Percentiles rank a stretch among this genome's conserved stretches.
phyloP scores from a whole-genome alignment of 306 rosid species.

The Rosa persica region DNA sequence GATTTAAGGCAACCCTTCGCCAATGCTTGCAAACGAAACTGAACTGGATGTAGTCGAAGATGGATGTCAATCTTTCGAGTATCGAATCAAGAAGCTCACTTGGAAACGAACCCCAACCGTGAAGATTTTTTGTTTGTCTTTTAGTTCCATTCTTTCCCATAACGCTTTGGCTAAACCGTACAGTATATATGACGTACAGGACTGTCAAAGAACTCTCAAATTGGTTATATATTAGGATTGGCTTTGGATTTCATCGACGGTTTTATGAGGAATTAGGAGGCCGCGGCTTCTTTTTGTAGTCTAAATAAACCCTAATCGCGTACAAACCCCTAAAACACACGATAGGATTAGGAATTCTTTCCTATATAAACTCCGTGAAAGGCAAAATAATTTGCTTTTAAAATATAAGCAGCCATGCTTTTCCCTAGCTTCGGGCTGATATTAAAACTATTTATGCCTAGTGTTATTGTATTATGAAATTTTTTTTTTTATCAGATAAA shows the following conservation, averaged over 20 bases:
- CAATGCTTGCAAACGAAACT: conserved; percentile 12
- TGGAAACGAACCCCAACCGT: conserved; percentile 10
- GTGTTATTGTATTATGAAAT: too few species aligned
- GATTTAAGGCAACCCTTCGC: neutral
- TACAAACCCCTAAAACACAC: neutral
- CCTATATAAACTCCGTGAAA: neutral
- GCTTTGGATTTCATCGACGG: neutral
- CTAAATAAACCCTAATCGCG: neutral
- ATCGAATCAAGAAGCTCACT: conserved; percentile 11
- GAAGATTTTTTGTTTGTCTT: neutral
- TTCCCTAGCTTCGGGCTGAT: too few species aligned
- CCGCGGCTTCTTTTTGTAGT: neutral
- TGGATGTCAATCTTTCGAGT: neutral
- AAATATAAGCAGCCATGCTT: neutral
- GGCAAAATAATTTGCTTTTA: neutral
- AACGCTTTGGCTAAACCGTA: neutral
- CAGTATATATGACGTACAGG: too few species aligned
- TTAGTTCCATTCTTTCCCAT: neutral
- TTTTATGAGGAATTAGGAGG: neutral
- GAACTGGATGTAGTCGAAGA: conserved; percentile 1
- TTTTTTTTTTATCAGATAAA: too few species aligned
- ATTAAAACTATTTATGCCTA: too few species aligned
- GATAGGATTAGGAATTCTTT: neutral
- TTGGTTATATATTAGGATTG: neutral
- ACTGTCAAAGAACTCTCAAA: neutral